phyloP scores from a whole-genome alignment of 805 yeast species.

The Candida loeiensis region DNA sequence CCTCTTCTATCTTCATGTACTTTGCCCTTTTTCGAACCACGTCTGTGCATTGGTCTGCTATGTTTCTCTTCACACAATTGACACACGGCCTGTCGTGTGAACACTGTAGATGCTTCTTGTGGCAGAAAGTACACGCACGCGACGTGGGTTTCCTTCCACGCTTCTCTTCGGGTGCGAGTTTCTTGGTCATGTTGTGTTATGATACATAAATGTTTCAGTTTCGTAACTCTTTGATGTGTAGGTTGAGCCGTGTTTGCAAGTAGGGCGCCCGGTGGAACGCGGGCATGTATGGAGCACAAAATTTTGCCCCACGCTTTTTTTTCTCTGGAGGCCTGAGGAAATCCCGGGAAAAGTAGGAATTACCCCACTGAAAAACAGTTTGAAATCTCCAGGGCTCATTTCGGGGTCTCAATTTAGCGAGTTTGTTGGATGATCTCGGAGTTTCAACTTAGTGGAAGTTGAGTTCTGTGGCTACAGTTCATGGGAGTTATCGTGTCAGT shows the following conservation, averaged over 20 bases:
- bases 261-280: constrained; percentile 4
- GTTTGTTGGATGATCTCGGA: too few species aligned
- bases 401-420: too few species aligned
- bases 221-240: neutral
- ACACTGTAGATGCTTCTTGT: constrained; percentile 70
- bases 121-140: constrained; percentile 72
- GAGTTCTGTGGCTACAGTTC: too few species aligned
- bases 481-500: too few species aligned
- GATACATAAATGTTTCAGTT: neutral
- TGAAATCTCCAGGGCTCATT: too few species aligned
- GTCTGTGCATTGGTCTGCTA: constrained; percentile 55
- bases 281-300: neutral
- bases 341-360: constrained; percentile 2
- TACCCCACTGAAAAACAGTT: constrained; percentile 5
- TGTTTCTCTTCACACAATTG: constrained; percentile 62
- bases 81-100: constrained; percentile 66
- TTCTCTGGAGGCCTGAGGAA: neutral
- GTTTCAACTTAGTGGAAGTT: too few species aligned
- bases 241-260: neutral
- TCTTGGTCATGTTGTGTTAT: constrained; percentile 52
- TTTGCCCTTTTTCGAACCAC: constrained; percentile 52
- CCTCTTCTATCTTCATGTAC: constrained; percentile 21
- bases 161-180: constrained; percentile 52
- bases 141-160: constrained; percentile 56
- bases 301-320: neutral